Base-by-base conservation (phyloP, 2,329 filamentous ascomycete species). In the Fusarium irregulare region DNA sequence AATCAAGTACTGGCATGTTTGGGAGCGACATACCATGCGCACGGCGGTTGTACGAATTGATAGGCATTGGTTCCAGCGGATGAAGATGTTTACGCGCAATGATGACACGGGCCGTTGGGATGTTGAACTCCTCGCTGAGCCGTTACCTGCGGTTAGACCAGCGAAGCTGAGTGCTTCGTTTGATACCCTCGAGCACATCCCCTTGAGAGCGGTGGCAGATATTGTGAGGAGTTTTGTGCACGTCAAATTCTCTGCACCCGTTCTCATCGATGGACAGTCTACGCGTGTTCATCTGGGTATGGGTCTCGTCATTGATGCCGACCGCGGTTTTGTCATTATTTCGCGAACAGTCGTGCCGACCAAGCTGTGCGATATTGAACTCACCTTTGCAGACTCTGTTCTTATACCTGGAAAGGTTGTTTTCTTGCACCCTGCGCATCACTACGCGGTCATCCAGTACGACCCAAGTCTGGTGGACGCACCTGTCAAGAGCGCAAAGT, bases 331-430 rank as follows among this genome's bases (percentile, higher is more conserved):
- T 18, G 95, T 98, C 6, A 88, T 98, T 59, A 94, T 98, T 49
- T 98, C 96, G 2, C 85, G 96, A 77, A 95, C 95, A 2, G 92
- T 97, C 65, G 92, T 99, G 14, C 96, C 96, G 2, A 98, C 97
- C 75, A 94, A 98, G 78, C 88, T 99, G 21, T 98, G 95, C 81
- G 96, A 99, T 77, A 97, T 99, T 70, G 93, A 92, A 42, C 88
- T 99, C 72, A 98, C 95, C 7, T 96, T 99, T 74, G 96, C 96
- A n/a, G 96, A 98, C 78, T 97, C 94, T 3, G 93, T 99, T 74
- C 93, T 97, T 56, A 92, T 98, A 9, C 92, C 94, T 70, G 96
- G 92, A 73, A 97, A 97, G 81, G 92, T 99, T 4, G 87, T 98
- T 5, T 99, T 99, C 83, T 84, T 99, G 78, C 96, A 99, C 77